Base-by-base conservation (phyloP, 2,329 filamentous ascomycete genomes). In the Sporothrix dimorphospora region DNA sequence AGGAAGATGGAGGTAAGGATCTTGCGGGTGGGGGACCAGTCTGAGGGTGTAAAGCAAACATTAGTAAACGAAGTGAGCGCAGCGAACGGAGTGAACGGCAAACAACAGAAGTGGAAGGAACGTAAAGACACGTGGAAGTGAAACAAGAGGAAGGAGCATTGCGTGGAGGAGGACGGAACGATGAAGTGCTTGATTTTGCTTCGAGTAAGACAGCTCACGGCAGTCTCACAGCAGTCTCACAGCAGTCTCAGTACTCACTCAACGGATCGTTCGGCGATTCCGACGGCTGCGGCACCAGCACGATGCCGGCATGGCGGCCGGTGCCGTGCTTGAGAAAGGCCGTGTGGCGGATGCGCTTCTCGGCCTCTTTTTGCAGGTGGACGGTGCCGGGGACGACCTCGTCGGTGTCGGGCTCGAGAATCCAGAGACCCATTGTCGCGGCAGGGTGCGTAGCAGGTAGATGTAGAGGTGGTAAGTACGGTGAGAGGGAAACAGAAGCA, bases 1-100 rank as follows among this genome's bases (percentile, higher is more conserved):
- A 82, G 80, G 51, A 82, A 78, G 65, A 81, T 76, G 12, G 82
- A 72, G 72, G 82, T 81, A 3, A 80, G 72, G 74, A 82, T 80
- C 72, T 83, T 83, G 74, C 81, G 82, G 72, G 42, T 51, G 9
- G 34, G 24, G 2, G 38, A 45, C 69, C 69, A 70, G 55, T 70
- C 67, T 70, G 53, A 14, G n/a, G n/a, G n/a, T 38, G 40, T 12
- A 45, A 7, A 16, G 1, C n/a, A 45, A 45, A 4, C 4, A n/a
- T 59, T 38, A 59, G 16, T 19, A 34, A 59, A n/a, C n/a, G 21
- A 34, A 38, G 27, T 34, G 55, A n/a, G 1, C 24, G 16, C 19
- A 30, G 51, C 51, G 51, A 27, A 24, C 49, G 4, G n/a, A 24
- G 51, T 27, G 51, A 14, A 16, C 53, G 12, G 21, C 8, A 4